phyloP scores from a whole-genome alignment of 192 early-diverging fungal species.

The Linnemannia exigua region DNA sequence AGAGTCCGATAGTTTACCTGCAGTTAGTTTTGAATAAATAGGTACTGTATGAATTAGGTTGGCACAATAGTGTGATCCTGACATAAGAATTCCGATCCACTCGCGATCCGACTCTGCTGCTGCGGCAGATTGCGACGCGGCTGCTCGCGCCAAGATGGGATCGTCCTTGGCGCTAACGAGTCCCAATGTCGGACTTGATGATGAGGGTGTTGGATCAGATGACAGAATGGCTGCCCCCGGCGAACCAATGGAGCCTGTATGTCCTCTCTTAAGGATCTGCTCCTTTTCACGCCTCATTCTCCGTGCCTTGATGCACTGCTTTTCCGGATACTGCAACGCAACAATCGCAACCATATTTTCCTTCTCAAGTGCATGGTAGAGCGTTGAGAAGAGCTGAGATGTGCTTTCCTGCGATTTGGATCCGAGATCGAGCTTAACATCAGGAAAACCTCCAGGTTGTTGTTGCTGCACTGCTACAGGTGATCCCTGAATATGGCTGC shows the following conservation, averaged over 20 bases:
- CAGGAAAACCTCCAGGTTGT: background rate
- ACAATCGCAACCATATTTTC: slow-evolving; percentile 50
- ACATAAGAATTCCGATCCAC: slow-evolving; percentile 46
- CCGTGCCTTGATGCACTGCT: slow-evolving; percentile 29
- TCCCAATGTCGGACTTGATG: slow-evolving; percentile 5
- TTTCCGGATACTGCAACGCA: slow-evolving; percentile 49
- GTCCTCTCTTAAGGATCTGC: slow-evolving; percentile 3
- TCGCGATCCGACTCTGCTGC: slow-evolving; percentile 34
- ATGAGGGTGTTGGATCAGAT: background rate
- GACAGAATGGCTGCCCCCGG: background rate
- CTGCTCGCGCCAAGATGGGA: slow-evolving; percentile 2
- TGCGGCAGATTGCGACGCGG: slow-evolving; percentile 12
- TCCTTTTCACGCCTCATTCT: slow-evolving; percentile 41
- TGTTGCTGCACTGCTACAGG: background rate
- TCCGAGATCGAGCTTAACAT: background rate
- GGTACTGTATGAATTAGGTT: slow-evolving; percentile 22
- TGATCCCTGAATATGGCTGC: background rate
- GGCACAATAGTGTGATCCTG: slow-evolving; percentile 22
- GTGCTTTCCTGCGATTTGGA: background rate
- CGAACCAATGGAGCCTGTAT: background rate
- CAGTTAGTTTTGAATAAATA: slow-evolving; percentile 1
- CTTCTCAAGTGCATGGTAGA: slow-evolving; percentile 31
- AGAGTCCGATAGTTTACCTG: slow-evolving; percentile 4
- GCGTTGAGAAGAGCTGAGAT: slow-evolving; percentile 33
- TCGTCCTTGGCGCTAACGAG: slow-evolving; percentile 29